phyloP scores from a whole-genome alignment of 73 alveolate genomes.

The Paramecium biaurelia region DNA sequence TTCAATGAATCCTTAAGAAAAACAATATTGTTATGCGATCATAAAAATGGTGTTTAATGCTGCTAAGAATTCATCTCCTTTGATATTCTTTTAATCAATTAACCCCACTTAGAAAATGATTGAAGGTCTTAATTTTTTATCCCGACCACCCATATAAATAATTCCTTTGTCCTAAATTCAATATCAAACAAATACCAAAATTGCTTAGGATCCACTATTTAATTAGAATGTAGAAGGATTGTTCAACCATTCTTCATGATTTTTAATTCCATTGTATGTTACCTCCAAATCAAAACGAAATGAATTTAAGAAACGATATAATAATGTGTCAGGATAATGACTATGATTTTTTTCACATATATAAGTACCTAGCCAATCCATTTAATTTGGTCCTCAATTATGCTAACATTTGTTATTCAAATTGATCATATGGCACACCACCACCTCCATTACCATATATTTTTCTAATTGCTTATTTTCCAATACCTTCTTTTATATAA shows the following conservation, averaged over 20 bases:
- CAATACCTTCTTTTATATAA: background rate
- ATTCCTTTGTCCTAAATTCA: constrained; percentile 17
- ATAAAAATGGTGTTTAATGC: constrained; percentile 44
- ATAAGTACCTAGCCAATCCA: constrained; percentile 11
- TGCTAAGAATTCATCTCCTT: background rate
- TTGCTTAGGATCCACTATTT: background rate
- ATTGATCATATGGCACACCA: constrained; percentile 4
- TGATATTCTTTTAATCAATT: background rate
- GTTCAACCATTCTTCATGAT: constrained; percentile 30
- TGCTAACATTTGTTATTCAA: background rate
- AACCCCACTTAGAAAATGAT: background rate
- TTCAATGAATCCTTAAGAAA: background rate
- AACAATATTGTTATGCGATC: background rate
- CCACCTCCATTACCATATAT: background rate
- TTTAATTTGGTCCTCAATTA: background rate
- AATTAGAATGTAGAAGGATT: background rate
- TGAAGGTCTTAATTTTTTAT: background rate
- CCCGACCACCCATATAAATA: constrained; percentile 19
- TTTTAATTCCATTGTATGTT: background rate
- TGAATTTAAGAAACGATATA: background rate
- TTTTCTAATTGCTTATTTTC: constrained; percentile 29
- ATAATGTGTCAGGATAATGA: constrained; percentile 19
- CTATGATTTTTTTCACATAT: background rate
- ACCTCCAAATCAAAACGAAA: background rate
- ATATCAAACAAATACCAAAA: background rate